phyloP scores from a whole-genome alignment of 1,284 basidiomycete species.

The Prillingera fragicola region DNA sequence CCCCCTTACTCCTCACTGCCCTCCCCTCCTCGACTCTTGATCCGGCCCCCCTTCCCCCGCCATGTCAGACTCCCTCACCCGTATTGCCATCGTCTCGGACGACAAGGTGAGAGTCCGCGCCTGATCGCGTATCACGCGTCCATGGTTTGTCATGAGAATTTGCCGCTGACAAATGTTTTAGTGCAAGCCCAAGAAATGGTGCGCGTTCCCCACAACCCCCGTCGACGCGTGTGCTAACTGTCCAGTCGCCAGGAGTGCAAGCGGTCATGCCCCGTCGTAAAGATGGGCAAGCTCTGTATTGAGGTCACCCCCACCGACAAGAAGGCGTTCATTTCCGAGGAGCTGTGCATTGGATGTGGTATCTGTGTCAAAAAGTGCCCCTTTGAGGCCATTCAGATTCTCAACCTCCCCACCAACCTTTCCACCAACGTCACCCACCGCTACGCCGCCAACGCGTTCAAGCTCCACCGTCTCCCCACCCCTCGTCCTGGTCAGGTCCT shows the following conservation, averaged over 20 bases:
- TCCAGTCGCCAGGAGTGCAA: conserved; percentile 48
- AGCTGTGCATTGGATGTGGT: conserved; percentile 94
- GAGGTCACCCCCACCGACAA: conserved; percentile 90
- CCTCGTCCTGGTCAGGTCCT: conserved; percentile 93
- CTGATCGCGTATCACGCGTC: background rate
- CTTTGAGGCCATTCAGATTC: conserved; percentile 94
- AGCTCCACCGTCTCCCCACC: conserved; percentile 90
- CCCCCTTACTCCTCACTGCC: too few relatives aligned
- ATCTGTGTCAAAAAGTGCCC: conserved; percentile 99
- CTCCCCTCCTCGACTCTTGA: too few relatives aligned
- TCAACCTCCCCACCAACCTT: conserved; percentile 93
- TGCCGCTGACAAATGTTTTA: conserved; percentile 30
- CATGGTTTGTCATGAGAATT: background rate
- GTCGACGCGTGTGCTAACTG: background rate
- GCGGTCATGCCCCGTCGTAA: conserved; percentile 90
- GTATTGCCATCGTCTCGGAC: conserved; percentile 88
- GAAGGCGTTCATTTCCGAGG: conserved; percentile 96
- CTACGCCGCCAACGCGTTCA: conserved; percentile 95
- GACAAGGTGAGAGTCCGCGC: conserved; percentile 60
- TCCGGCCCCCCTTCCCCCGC: background rate
- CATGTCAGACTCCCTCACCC: conserved; percentile 76
- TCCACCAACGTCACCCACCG: conserved; percentile 91
- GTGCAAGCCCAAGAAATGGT: conserved; percentile 76
- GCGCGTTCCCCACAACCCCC: conserved; percentile 1
- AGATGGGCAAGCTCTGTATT: conserved; percentile 98